A percentile compares a stretch with the other conserved stretches of the same genome.
These are phyloP conservation scores for Leavenworthia alabamica DNA, from an alignment of 345 rosid genomes.

Conservation along the genomic window DNA sequence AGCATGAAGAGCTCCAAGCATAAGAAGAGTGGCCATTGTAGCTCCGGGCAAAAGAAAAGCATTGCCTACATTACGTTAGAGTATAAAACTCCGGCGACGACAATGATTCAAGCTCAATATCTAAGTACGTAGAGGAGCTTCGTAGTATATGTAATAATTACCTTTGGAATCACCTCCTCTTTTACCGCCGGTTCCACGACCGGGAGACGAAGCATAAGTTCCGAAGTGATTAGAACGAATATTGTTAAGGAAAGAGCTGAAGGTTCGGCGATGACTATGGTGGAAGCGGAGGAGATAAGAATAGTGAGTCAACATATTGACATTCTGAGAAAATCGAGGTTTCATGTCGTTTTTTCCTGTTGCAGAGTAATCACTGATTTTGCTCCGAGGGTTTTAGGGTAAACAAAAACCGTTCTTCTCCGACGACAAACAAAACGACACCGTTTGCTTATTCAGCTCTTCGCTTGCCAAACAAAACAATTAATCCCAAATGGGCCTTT, in stretches of 20 bases:
- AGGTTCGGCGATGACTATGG: slow-evolving; percentile 35
- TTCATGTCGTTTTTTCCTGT: slow-evolving; percentile 32
- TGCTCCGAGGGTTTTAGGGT: slow-evolving; percentile 6
- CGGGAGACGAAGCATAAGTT: slow-evolving; percentile 38
- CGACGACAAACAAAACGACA: slow-evolving; percentile 25
- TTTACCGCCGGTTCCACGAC: slow-evolving; percentile 38
- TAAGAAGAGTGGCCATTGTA: slow-evolving; percentile 78
- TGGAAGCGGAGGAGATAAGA: slow-evolving; percentile 25
- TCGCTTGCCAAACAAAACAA: background rate
- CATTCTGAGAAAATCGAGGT: slow-evolving; percentile 35
- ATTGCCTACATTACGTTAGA: slow-evolving; percentile 41
- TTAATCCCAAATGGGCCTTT: background rate
- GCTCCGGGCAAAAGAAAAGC: slow-evolving; percentile 77
- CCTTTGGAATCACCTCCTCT: slow-evolving; percentile 48
- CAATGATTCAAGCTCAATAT: slow-evolving; percentile 1
- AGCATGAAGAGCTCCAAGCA: slow-evolving; percentile 96
- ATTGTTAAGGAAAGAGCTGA: slow-evolving; percentile 45
- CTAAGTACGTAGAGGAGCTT: background rate
- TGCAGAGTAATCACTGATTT: slow-evolving; percentile 8
- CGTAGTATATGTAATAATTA: background rate
- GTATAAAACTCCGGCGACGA: background rate
- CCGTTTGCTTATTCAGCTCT: background rate
- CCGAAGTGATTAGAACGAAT: slow-evolving; percentile 34
- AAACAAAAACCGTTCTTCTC: background rate
- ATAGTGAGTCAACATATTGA: slow-evolving; percentile 27